Percentiles rank a stretch among this genome's conserved stretches.
These are phyloP conservation scores for Wickerhamiella galacta DNA, from an alignment of 805 yeast species.

Conservation along the genomic window DNA sequence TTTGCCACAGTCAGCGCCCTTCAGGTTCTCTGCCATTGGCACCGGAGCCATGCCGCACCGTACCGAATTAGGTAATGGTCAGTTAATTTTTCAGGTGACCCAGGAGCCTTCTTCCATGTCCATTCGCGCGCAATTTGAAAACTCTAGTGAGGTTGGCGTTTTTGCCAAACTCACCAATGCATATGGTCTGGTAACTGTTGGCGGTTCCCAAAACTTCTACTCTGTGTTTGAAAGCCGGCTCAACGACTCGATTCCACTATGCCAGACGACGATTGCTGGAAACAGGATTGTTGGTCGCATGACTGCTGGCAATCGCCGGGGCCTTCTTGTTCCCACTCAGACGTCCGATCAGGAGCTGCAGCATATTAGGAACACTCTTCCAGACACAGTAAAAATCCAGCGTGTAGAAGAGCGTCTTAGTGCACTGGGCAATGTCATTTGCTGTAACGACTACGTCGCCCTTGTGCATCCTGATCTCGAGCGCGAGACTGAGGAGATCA, in stretches of 20 bases:
- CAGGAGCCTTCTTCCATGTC: constrained; percentile 12
- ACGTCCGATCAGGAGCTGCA: constrained; percentile 97
- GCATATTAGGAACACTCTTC: constrained; percentile 91
- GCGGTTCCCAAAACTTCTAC: constrained; percentile 71
- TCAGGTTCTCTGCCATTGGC: too few species aligned
- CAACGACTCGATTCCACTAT: constrained; percentile 91
- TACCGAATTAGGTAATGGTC: too few species aligned
- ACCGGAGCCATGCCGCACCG: too few species aligned
- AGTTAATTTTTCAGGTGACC: too few species aligned
- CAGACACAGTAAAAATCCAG: constrained; percentile 89
- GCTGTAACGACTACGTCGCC: constrained; percentile 98
- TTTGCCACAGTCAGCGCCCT: too few species aligned
- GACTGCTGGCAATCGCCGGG: constrained; percentile 98
- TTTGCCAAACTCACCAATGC: constrained; percentile 71
- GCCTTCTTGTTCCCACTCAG: constrained; percentile 89
- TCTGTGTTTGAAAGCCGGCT: constrained; percentile 96
- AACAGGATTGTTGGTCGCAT: constrained; percentile 94
- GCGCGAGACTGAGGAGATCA: constrained; percentile 96
- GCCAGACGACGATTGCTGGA: constrained; percentile 95
- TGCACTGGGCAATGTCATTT: constrained; percentile 93
- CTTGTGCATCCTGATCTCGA: constrained; percentile 98
- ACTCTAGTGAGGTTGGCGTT: constrained; percentile 20
- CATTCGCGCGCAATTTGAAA: constrained; percentile 19
- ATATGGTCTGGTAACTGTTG: constrained; percentile 89
- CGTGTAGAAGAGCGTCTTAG: constrained; percentile 95